phyloP scores from a whole-genome alignment of 2,329 filamentous ascomycete genomes.

The Venturia effusa region DNA sequence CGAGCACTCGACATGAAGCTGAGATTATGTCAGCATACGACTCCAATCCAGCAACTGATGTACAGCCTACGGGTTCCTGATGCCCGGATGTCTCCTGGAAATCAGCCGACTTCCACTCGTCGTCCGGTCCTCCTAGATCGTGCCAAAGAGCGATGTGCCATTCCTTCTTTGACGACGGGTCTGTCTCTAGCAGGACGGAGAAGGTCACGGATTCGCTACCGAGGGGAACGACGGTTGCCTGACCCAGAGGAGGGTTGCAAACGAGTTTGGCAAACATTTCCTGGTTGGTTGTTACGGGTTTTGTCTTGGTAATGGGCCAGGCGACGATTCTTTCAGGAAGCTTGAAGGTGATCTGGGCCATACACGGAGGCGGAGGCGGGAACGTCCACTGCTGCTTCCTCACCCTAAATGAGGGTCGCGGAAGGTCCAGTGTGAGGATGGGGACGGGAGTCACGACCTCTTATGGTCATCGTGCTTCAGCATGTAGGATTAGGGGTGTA shows the following conservation, averaged over 20 bases:
- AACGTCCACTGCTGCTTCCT: neutral
- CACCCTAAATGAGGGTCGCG: neutral
- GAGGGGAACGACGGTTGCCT: constrained; percentile 52
- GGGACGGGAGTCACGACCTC: neutral
- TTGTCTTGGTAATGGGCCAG: constrained; percentile 3
- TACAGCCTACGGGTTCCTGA: constrained; percentile 16
- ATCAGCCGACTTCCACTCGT: neutral
- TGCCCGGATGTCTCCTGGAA: constrained; percentile 13
- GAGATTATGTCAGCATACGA: neutral
- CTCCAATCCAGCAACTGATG: neutral
- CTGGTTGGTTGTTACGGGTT: neutral
- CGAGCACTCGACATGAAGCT: constrained; percentile 4
- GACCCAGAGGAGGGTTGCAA: constrained; percentile 63
- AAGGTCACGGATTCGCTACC: constrained; percentile 39
- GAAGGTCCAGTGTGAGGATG: neutral
- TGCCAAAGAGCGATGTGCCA: constrained; percentile 75
- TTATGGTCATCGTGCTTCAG: neutral
- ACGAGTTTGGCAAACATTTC: constrained; percentile 44
- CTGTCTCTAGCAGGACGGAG: constrained; percentile 59
- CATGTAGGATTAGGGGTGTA: neutral
- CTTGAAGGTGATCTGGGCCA: constrained; percentile 9
- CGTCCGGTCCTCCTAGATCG: constrained; percentile 41
- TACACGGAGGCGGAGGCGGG: neutral
- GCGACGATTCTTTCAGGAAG: constrained; percentile 7
- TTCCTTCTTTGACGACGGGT: constrained; percentile 38